Conservation (phyloP, 208 protist genomes). For the Lotmaria passim region DNA sequence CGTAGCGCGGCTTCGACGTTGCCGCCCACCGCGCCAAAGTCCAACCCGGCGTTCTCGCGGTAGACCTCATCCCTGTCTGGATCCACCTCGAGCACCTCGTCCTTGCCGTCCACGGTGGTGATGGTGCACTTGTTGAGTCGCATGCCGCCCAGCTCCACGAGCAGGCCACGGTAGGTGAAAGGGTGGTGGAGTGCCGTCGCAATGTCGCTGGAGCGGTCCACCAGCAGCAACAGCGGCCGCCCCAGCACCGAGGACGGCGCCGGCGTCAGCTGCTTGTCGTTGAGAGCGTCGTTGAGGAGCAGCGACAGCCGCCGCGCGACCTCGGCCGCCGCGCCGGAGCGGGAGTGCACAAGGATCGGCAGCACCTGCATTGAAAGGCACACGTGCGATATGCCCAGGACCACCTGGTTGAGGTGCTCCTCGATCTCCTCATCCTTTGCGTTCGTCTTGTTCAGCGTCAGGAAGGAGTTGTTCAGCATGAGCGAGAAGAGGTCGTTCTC, state of each 20-base stretch:
- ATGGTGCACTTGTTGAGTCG: constrained; percentile 81
- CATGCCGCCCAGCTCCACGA: constrained; percentile 83
- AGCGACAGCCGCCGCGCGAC: constrained; percentile 73
- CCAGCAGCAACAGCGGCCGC: constrained; percentile 83
- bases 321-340: constrained; percentile 78
- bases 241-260: constrained; percentile 61
- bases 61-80: constrained; percentile 87
- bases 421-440: constrained; percentile 75
- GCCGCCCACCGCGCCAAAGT: constrained; percentile 78
- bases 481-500: constrained; percentile 88
- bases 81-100: constrained; percentile 81
- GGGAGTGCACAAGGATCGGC: constrained; percentile 84
- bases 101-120: constrained; percentile 53
- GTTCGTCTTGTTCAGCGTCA: constrained; percentile 70
- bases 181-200: constrained; percentile 87
- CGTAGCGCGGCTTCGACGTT: constrained; percentile 71
- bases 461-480: constrained; percentile 77
- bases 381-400: constrained; percentile 82
- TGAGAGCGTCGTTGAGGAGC: constrained; percentile 74
- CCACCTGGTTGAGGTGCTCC: constrained; percentile 69
- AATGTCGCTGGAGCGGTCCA: constrained; percentile 83
- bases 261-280: constrained; percentile 67
- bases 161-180: constrained; percentile 88
- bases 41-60: constrained; percentile 56
- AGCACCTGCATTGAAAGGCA: constrained; percentile 82